Evolutionary conservation across 495 filamentous ascomycete species (phyloP).

Genomic region (Margaritispora aquatica): DNA sequence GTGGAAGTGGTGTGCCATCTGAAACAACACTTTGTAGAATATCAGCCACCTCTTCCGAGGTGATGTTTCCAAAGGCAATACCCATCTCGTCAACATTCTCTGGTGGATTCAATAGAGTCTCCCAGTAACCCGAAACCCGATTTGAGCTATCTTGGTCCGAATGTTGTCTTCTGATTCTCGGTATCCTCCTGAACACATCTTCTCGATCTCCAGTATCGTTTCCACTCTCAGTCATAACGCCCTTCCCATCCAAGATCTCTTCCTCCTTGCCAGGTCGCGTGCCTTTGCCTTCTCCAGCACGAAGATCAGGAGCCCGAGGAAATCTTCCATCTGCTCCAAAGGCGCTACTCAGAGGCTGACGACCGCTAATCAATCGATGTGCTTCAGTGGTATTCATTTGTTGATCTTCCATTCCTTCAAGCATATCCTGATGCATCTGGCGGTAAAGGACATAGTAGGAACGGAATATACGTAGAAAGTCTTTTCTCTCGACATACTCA

Average conservation of each 20-base stretch:
- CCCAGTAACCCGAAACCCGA: slow-evolving; percentile 18
- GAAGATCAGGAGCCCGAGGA: slow-evolving; percentile 48
- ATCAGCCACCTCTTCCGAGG: not conserved
- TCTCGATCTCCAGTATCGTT: slow-evolving; percentile 44
- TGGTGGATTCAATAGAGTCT: slow-evolving; percentile 20
- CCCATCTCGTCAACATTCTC: slow-evolving; percentile 11
- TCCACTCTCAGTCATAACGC: slow-evolving; percentile 24
- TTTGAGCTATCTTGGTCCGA: not conserved
- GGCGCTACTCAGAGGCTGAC: slow-evolving; percentile 74
- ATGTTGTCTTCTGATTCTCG: not conserved
- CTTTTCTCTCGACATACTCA: slow-evolving; percentile 78
- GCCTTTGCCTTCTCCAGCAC: slow-evolving; percentile 59
- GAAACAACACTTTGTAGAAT: not conserved
- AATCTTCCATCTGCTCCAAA: slow-evolving; percentile 56
- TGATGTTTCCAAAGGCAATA: slow-evolving; percentile 2
- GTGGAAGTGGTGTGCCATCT: not conserved
- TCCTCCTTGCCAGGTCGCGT: slow-evolving; percentile 53
- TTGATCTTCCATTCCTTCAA: slow-evolving; percentile 76
- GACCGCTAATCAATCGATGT: slow-evolving; percentile 64
- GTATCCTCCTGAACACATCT: slow-evolving; percentile 25
- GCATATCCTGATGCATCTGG: slow-evolving; percentile 76
- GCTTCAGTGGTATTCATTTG: slow-evolving; percentile 64
- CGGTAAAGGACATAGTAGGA: slow-evolving; percentile 84
- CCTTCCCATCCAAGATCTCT: slow-evolving; percentile 47
- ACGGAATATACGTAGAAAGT: slow-evolving; percentile 87